phyloP scores from a whole-genome alignment of 2,329 filamentous ascomycete species.

The Pestalotiopsis sp. region DNA sequence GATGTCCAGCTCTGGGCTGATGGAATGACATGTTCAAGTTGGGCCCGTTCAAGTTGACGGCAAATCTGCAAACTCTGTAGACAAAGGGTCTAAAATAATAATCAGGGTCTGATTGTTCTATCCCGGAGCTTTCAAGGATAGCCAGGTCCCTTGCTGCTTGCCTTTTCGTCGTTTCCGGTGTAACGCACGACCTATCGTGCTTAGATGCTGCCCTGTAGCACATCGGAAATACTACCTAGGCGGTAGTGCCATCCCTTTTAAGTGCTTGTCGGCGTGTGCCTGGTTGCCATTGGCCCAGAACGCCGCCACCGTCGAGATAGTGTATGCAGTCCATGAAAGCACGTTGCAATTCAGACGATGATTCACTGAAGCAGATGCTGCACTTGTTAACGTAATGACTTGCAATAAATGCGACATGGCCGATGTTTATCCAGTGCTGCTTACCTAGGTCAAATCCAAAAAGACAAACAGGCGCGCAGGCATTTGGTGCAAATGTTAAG shows the following conservation, averaged over 20 bases:
- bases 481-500: not conserved
- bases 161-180: not conserved
- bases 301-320: not conserved
- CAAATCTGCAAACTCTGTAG: not conserved
- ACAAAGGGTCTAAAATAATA: not conserved
- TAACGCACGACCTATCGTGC: not conserved
- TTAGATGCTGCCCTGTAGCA: not conserved
- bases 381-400: not conserved
- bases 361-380: not conserved
- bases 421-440: not conserved
- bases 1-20: not conserved
- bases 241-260: not conserved
- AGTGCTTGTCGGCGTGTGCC: not conserved
- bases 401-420: not conserved
- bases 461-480: not conserved
- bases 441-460: not conserved
- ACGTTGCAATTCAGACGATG: not conserved
- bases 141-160: not conserved
- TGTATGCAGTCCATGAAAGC: not conserved
- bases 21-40: not conserved
- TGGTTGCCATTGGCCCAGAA: not conserved
- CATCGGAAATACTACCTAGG: not conserved
- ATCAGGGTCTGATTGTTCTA: too few relatives aligned
- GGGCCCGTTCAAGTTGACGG: not conserved
- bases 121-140: too few relatives aligned